Conservation (phyloP, 345 rosid species). For the Garcia nutans region DNA sequence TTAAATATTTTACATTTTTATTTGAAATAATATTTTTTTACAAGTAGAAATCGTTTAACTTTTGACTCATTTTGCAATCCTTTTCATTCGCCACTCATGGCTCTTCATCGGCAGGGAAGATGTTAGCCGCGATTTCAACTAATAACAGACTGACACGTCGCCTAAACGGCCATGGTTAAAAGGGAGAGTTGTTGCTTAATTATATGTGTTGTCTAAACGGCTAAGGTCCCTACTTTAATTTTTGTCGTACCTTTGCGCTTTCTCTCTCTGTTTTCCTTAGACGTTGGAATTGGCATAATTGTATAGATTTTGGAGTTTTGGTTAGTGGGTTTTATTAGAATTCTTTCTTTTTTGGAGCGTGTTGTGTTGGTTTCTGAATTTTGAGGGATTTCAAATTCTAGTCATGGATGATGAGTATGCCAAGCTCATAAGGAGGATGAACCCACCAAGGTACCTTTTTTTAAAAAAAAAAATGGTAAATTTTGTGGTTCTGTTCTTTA, state of each 20-base stretch:
- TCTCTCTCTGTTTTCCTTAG: conserved; percentile 30
- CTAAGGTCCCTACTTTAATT: conserved; percentile 8
- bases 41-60: too few relatives aligned
- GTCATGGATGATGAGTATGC: conserved; percentile 80
- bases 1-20: too few relatives aligned
- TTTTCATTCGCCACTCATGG: not conserved
- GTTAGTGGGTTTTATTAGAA: not conserved
- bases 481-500: not conserved
- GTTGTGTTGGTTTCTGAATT: not conserved
- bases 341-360: not conserved
- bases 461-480: not conserved
- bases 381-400: conserved; percentile 12
- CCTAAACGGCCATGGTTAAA: not conserved
- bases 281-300: conserved; percentile 40
- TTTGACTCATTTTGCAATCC: too few relatives aligned
- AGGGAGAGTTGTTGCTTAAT: not conserved
- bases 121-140: not conserved
- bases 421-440: conserved; percentile 85
- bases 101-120: not conserved
- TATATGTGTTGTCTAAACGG: not conserved
- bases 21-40: too few relatives aligned
- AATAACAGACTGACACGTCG: conserved; percentile 21
- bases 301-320: conserved; percentile 6
- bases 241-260: not conserved
- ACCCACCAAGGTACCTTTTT: conserved; percentile 64